Evolutionary conservation across 305 asterid genomes (phyloP).

Genomic region (Solanum hybrid): DNA sequence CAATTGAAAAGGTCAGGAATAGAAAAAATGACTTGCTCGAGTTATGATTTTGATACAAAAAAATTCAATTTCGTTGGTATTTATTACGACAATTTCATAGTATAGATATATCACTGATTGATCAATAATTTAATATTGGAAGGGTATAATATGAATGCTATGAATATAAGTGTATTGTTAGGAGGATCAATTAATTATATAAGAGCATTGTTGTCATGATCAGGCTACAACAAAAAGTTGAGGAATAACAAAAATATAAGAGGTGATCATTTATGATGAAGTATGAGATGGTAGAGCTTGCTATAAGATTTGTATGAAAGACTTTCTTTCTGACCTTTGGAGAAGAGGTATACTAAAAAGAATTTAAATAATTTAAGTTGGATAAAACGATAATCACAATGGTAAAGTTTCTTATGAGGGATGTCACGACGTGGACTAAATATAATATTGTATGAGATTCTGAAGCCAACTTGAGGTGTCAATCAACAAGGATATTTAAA

Average conservation of each 20-base stretch:
- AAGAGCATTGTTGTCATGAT: neutral
- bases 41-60: neutral
- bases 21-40: neutral
- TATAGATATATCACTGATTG: neutral
- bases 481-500: neutral
- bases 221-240: neutral
- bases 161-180: neutral
- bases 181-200: neutral
- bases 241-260: neutral
- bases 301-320: too few relatives aligned
- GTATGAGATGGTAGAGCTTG: neutral
- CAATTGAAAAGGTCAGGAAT: neutral
- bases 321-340: neutral
- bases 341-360: neutral
- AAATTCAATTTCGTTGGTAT: neutral
- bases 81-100: neutral
- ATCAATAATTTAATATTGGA: neutral
- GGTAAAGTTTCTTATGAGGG: neutral
- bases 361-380: neutral
- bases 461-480: neutral
- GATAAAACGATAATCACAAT: neutral
- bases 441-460: too few relatives aligned
- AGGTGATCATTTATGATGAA: neutral
- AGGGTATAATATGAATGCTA: neutral
- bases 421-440: neutral